Evolutionary conservation across 1,284 basidiomycete species (phyloP).

Genomic region (Puccinia coronata): DNA sequence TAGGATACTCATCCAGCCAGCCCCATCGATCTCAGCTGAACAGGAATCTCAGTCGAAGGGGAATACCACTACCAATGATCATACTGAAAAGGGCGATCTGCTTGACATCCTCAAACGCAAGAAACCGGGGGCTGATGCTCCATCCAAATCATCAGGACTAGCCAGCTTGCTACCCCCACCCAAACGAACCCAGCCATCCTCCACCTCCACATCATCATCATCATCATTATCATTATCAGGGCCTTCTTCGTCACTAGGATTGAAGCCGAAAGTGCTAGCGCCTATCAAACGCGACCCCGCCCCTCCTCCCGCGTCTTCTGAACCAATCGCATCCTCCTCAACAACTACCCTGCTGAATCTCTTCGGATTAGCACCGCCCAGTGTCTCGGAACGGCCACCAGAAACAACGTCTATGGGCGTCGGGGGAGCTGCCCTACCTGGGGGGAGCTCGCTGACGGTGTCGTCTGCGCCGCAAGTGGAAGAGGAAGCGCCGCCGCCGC

Average conservation of each 20-base stretch:
- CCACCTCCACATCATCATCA: too few species aligned
- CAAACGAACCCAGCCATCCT: slow-evolving; percentile 21
- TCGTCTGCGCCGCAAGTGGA: slow-evolving; percentile 44
- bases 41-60: too few species aligned
- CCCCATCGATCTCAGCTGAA: too few species aligned
- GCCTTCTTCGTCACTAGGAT: too few species aligned
- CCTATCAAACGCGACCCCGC: not conserved
- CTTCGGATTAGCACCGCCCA: slow-evolving; percentile 5
- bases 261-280: not conserved
- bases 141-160: too few species aligned
- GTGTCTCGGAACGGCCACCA: not conserved
- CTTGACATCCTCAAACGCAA: not conserved
- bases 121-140: too few species aligned
- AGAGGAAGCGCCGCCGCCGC: slow-evolving; percentile 41
- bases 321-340: not conserved
- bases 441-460: not conserved
- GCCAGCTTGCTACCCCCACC: slow-evolving; percentile 41
- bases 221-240: too few species aligned
- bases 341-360: not conserved
- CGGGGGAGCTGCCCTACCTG: too few species aligned
- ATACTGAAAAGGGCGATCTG: too few species aligned
- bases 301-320: not conserved
- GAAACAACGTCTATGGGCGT: not conserved
- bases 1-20: too few species aligned
- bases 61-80: too few species aligned